Percentiles rank a stretch among this genome's conserved stretches.
Evolutionary conservation across 768 basidiomycete genomes (phyloP).

Genomic region (Hypholoma sublateritium): DNA sequence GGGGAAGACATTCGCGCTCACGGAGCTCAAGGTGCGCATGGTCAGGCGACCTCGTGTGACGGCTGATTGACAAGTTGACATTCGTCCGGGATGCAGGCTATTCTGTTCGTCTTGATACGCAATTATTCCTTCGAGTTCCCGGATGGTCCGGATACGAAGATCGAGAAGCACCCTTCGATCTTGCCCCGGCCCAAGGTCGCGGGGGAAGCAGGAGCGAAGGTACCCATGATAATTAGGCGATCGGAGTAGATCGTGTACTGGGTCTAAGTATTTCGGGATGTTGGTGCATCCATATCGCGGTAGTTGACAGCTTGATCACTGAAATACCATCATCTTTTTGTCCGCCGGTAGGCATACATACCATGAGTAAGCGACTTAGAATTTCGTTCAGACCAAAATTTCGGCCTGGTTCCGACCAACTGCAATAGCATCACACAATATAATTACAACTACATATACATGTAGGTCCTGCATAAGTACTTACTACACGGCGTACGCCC

Average conservation of each 20-base stretch:
- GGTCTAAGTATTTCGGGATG: too few species aligned
- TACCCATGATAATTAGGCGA: constrained; percentile 35
- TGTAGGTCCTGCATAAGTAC: too few species aligned
- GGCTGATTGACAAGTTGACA: neutral
- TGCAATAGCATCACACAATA: too few species aligned
- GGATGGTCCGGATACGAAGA: constrained; percentile 38
- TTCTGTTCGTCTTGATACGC: constrained; percentile 43
- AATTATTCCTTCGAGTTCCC: constrained; percentile 40
- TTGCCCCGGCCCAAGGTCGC: constrained; percentile 38
- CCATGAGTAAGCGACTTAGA: too few species aligned
- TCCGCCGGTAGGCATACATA: too few species aligned
- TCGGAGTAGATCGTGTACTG: constrained; percentile 17
- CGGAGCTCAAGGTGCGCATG: constrained; percentile 39
- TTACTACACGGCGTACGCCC: too few species aligned
- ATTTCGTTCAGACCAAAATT: too few species aligned
- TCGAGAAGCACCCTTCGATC: constrained; percentile 34
- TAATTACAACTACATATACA: too few species aligned
- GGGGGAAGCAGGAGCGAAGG: constrained; percentile 30
- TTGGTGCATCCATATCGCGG: too few species aligned
- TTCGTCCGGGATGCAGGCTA: constrained; percentile 27
- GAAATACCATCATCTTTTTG: too few species aligned
- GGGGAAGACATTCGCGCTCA: constrained; percentile 47
- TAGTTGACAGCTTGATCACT: too few species aligned
- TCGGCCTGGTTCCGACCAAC: too few species aligned
- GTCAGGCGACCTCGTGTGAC: neutral